These are phyloP conservation scores for Theileria parva DNA, from an alignment of 169 alveolate genomes.

Conservation along the genomic window DNA sequence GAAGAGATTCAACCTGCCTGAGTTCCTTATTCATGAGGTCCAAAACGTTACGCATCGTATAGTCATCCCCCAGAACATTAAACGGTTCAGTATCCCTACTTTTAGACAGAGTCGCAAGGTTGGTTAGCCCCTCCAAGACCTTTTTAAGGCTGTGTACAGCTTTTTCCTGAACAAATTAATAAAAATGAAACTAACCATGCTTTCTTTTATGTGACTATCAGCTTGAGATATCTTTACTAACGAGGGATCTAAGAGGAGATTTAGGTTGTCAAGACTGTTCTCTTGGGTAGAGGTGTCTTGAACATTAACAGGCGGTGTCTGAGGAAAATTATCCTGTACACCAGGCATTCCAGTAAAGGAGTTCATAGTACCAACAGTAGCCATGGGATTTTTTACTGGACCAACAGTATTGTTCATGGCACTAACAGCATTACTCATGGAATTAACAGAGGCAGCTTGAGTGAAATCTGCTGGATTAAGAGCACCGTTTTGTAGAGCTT, in stretches of 20 bases:
- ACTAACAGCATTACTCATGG: background rate
- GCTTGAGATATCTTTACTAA: slow-evolving; percentile 16
- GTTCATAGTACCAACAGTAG: background rate
- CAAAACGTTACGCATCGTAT: slow-evolving; percentile 26
- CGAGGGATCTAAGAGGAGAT: slow-evolving; percentile 24
- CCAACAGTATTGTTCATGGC: background rate
- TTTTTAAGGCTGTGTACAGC: slow-evolving; percentile 45
- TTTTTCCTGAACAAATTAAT: slow-evolving; percentile 33
- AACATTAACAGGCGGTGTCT: background rate
- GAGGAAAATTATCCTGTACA: background rate
- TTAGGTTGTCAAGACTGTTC: background rate
- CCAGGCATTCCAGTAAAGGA: background rate
- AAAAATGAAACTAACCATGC: slow-evolving; percentile 7
- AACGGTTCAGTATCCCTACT: slow-evolving; percentile 19
- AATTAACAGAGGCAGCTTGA: background rate
- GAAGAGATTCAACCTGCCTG: slow-evolving; percentile 43
- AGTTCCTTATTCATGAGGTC: slow-evolving; percentile 38
- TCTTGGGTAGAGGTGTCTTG: background rate
- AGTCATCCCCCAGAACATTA: slow-evolving; percentile 39
- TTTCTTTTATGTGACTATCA: background rate
- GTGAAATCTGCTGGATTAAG: background rate
- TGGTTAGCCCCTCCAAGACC: slow-evolving; percentile 18
- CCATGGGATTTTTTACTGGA: background rate
- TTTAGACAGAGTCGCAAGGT: slow-evolving; percentile 27
- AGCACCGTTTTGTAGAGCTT: slow-evolving; percentile 10